Evolutionary conservation across 441 rosid species (phyloP).

Genomic region (Gossypium lobatum): DNA sequence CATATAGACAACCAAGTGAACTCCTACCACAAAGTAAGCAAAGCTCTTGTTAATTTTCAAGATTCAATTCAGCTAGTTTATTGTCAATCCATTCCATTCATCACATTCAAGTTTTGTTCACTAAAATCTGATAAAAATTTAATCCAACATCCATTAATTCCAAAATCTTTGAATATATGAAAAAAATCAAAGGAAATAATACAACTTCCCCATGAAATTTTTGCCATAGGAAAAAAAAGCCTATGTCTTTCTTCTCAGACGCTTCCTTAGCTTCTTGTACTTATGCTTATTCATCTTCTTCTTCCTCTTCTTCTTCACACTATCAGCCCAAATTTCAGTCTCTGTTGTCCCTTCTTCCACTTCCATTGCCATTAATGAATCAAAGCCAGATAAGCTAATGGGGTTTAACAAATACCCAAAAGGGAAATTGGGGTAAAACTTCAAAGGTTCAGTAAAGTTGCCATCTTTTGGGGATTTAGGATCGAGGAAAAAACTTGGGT

Average conservation of each 20-base stretch:
- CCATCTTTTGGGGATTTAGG: conserved; percentile 11
- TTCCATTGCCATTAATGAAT: conserved; percentile 12
- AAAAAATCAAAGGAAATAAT: neutral
- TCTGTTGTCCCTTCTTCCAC: conserved; percentile 12
- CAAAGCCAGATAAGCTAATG: conserved; percentile 17
- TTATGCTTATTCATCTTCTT: conserved; percentile 94
- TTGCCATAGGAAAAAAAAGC: conserved; percentile 12
- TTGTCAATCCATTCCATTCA: neutral
- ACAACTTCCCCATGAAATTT: conserved; percentile 3
- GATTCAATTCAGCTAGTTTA: neutral
- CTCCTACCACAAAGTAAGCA: neutral
- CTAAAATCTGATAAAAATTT: neutral
- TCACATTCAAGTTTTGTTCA: neutral
- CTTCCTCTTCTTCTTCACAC: conserved; percentile 96
- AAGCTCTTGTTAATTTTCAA: neutral
- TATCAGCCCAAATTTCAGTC: conserved; percentile 51
- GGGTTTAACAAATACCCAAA: conserved; percentile 29
- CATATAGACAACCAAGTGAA: neutral
- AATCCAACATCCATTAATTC: neutral
- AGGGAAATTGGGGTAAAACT: conserved; percentile 37
- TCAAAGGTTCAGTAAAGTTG: conserved; percentile 14
- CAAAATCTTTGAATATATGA: neutral
- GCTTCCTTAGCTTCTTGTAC: conserved; percentile 75
- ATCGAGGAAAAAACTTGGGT: conserved; percentile 22
- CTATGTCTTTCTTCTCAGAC: conserved; percentile 35